Conservation (phyloP, 768 basidiomycete genomes). For the Boletus barrowsii region DNA sequence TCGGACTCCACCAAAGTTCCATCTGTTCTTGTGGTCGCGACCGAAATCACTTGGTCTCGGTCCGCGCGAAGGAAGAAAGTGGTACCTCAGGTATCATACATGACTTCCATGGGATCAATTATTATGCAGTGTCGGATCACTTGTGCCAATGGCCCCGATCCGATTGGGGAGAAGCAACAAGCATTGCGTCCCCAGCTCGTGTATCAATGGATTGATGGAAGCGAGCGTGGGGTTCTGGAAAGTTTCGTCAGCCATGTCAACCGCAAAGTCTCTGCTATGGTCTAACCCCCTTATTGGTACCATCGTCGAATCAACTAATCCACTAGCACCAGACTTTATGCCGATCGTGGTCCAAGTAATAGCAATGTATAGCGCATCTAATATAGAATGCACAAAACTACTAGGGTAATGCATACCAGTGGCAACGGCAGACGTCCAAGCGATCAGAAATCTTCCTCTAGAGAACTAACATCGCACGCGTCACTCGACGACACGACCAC, state of each 20-base stretch:
- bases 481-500: not conserved
- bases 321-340: too few species aligned
- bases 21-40: conserved; percentile 27
- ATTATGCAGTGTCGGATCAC: conserved; percentile 27
- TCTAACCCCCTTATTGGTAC: not conserved
- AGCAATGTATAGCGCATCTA: not conserved
- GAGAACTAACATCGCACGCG: conserved; percentile 1
- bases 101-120: not conserved
- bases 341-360: too few species aligned
- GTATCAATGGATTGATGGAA: conserved; percentile 64
- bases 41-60: conserved; percentile 65
- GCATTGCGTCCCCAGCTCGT: conserved; percentile 21
- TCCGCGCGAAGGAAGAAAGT: conserved; percentile 53
- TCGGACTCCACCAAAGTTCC: not conserved
- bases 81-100: not conserved
- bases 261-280: conserved; percentile 38
- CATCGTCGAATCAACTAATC: too few species aligned
- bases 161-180: conserved; percentile 9
- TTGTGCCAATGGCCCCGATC: conserved; percentile 15
- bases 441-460: conserved; percentile 20
- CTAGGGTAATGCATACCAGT: not conserved
- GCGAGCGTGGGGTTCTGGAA: conserved; percentile 56
- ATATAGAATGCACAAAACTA: not conserved
- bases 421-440: not conserved
- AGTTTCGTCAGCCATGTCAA: conserved; percentile 66